Evolutionary conservation across 1,139 yeast species (phyloP).

Genomic region (Nadsonia commutata): DNA sequence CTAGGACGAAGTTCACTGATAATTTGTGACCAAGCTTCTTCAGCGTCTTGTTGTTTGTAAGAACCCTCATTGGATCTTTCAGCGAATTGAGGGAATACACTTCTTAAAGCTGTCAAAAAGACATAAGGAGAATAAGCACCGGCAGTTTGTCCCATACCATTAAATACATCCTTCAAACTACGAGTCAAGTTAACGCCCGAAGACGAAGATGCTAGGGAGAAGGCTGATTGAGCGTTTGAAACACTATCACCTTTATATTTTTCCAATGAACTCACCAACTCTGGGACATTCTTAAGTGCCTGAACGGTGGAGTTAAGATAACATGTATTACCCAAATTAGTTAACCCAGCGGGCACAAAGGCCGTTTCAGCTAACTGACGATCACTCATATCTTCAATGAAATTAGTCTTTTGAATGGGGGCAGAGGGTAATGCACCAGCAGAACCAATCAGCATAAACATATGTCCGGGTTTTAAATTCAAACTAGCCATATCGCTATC

Average conservation of each 20-base stretch:
- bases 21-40: conserved; percentile 81
- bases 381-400: conserved; percentile 56
- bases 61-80: conserved; percentile 54
- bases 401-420: conserved; percentile 41
- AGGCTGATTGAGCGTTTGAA: conserved; percentile 3
- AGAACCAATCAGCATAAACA: conserved; percentile 83
- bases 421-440: conserved; percentile 58
- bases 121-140: conserved; percentile 35
- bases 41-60: conserved; percentile 95
- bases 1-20: conserved; percentile 34
- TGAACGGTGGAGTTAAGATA: conserved; percentile 85
- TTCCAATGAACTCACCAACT: conserved; percentile 27
- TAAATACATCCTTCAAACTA: conserved; percentile 20
- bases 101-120: conserved; percentile 34
- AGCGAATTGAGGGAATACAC: conserved; percentile 72
- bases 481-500: conserved; percentile 38
- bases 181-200: conserved; percentile 15
- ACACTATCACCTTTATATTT: conserved; percentile 12
- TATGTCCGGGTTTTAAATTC: conserved; percentile 47
- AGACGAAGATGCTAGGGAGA: conserved; percentile 3
- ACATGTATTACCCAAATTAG: conserved; percentile 88
- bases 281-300: conserved; percentile 55
- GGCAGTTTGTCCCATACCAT: conserved; percentile 19
- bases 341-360: conserved; percentile 57
- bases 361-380: conserved; percentile 25